Percentiles rank a stretch among this genome's conserved stretches.
Conservation (phyloP, 2,329 filamentous ascomycete species). For the Exophiala lecanii-corni region DNA sequence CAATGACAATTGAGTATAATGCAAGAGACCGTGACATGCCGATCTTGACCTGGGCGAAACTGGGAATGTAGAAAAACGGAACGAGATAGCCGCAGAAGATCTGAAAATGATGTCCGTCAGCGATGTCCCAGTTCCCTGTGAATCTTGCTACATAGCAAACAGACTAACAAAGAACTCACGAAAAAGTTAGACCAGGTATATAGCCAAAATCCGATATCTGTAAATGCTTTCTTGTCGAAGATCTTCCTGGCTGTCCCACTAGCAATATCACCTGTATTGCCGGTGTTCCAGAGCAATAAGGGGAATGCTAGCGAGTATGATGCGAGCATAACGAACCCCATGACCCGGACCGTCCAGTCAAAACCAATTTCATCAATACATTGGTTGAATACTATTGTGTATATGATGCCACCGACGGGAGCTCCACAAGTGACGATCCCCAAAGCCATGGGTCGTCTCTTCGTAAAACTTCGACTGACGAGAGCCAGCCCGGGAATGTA, state of each 20-base stretch:
- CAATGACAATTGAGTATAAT: constrained; percentile 56
- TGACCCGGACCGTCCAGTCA: constrained; percentile 44
- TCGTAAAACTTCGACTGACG: constrained; percentile 25
- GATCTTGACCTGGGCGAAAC: constrained; percentile 31
- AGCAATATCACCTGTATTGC: constrained; percentile 32
- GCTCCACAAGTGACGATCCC: constrained; percentile 40
- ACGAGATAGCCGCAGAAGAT: constrained; percentile 45
- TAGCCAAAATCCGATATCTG: constrained; percentile 41
- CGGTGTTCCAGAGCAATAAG: constrained; percentile 23
- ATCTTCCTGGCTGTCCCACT: constrained; percentile 37
- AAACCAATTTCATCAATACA: constrained; percentile 45
- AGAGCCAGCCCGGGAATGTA: constrained; percentile 44
- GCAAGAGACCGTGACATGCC: constrained; percentile 36
- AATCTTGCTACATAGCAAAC: too few species aligned
- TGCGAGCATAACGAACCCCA: constrained; percentile 35
- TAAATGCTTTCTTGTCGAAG: constrained; percentile 44
- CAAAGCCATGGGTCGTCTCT: constrained; percentile 12
- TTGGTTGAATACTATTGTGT: constrained; percentile 49
- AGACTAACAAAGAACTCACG: constrained; percentile 8
- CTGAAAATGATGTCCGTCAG: constrained; percentile 6
- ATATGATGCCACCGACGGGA: constrained; percentile 67
- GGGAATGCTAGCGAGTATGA: constrained; percentile 32
- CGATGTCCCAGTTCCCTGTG: not conserved
- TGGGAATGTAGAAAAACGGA: constrained; percentile 41
- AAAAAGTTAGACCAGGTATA: constrained; percentile 34